Base-by-base conservation (phyloP, 441 rosid species). In the Populus hybrid region DNA sequence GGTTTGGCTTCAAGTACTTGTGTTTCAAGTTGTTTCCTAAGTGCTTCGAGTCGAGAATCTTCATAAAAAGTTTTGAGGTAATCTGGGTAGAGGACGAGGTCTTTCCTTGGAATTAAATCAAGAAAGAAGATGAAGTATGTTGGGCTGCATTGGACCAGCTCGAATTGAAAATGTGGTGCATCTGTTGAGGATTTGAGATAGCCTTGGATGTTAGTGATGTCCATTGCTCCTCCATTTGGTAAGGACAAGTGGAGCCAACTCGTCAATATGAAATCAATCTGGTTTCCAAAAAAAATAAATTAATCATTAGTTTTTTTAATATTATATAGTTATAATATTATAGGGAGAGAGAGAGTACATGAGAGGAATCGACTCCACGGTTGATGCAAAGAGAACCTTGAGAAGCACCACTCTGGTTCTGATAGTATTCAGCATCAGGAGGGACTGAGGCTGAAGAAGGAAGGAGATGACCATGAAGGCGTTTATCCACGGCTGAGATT, bases 111-210 rank as follows among this genome's bases (percentile, higher is more conserved):
- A 35, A 68, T 79, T 9, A 79, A 16, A 35, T 75, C 82, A 16
- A 75, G 67, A 64, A 75, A 79, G 36, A 79, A 53, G 42, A 79
- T 70, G 66, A 74, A 18, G 67, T 40, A 79, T 18, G 78, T 34
- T 1, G 82, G 82, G 35, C 66, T 70, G 71, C 75, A 75, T 30
- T 79, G 78, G n/a, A 75, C 82, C 1, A 79, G 75, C 75, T 79
- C 82, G 71, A 79, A 46, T 2, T 14, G 57, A 46, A 66, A 78
- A 40, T 78, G 75, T 3, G 80, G 72, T 2, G 64, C 76, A 23
- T 78, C 72, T 2, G 72, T 78, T n/a, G 80, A 63, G 14, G 80
- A 50, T 66, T 78, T 78, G 24, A 72, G 80, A 69, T 78, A 66
- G 42, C 26, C 72, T 72, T 78, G 80, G 50, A 78, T 64, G 71